A percentile compares a stretch with the other conserved stretches of the same genome.
phyloP scores from a whole-genome alignment of 768 basidiomycete species.

The Guyanaporus albipodus region DNA sequence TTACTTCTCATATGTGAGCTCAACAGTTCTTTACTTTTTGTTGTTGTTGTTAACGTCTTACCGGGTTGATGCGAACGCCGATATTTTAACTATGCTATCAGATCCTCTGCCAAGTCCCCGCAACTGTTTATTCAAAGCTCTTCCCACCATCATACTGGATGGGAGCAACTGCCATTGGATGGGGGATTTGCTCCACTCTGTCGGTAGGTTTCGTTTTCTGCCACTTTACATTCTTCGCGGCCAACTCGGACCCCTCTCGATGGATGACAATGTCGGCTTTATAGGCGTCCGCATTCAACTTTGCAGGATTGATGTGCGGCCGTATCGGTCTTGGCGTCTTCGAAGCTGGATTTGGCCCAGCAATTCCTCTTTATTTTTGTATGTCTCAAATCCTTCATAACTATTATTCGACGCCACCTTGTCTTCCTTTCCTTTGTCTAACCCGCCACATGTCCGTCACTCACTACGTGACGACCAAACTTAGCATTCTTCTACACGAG shows the following conservation, averaged over 20 bases:
- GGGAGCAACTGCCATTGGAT: slow-evolving; percentile 60
- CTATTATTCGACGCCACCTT: not conserved
- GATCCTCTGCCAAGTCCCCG: slow-evolving; percentile 71
- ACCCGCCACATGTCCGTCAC: not conserved
- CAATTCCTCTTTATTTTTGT: slow-evolving; percentile 78
- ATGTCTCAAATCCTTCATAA: slow-evolving; percentile 21
- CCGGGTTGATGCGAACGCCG: not conserved
- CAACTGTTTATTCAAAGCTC: slow-evolving; percentile 60
- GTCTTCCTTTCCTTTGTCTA: not conserved
- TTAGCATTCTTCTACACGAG: slow-evolving; percentile 79
- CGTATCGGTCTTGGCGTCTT: slow-evolving; percentile 70
- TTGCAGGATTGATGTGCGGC: slow-evolving; percentile 52
- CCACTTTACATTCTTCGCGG: not conserved
- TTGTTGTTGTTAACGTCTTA: not conserved
- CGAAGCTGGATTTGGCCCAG: slow-evolving; percentile 75
- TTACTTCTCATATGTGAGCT: slow-evolving; percentile 71
- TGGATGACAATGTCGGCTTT: not conserved
- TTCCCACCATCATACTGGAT: slow-evolving; percentile 68
- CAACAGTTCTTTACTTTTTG: not conserved
- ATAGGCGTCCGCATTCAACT: slow-evolving; percentile 61
- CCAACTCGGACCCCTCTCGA: not conserved
- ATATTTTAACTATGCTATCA: slow-evolving; percentile 19
- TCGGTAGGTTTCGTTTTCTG: slow-evolving; percentile 42
- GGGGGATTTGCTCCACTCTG: slow-evolving; percentile 72
- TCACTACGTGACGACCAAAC: not conserved